Evolutionary conservation across 2,329 filamentous ascomycete genomes (phyloP), one percentile per base, ranked within the genome.

Genomic region (Cytospora mali): DNA sequence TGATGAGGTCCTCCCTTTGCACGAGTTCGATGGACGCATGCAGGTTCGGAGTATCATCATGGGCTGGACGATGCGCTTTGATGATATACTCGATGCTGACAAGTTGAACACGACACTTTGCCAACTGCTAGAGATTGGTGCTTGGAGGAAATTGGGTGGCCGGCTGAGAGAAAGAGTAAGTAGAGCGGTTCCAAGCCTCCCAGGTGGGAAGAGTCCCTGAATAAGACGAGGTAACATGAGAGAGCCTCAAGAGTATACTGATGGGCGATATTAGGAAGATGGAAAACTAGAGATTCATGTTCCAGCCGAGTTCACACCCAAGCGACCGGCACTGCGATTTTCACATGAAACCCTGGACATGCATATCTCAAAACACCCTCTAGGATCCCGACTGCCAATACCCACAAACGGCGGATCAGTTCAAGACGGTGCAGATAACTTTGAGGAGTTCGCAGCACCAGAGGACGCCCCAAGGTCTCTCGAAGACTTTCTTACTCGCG

Each of bases 121-220:
- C 7, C 68, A 66, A 9, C 67, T 83, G 11, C 64, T 82, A 9
- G 72, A 77, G 16, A 75, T 73, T 13, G 77, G 75, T 1, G 77
- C 77, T 46, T 83, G 80, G 80, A 73, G 73, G 35, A 79, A 79
- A 62, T 66, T 83, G 0, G 80, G 78, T 0, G 81, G 78, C 5
- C 73, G 80, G 6, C 63, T 82, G 14, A 69, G 79, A 1, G 39
- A 53, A 29, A 25, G 50, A 46, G 58, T 21, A 54, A 66, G 55
- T 62, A 7, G n/a, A 28, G 5, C 2, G 13, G 7, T 18, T 13
- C 33, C 33, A 35, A 35, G 13, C 33, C 13, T 14, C 13, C 33
- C 33, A 35, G 16, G 13, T 2, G 2, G 35, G 35, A 39, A n/a
- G 16, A 11, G 10, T 6, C 2, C 14, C 5, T 18, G 35, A 6